Conservation (phyloP, 768 basidiomycete genomes). For the Goffeauzyma gilvescens region DNA sequence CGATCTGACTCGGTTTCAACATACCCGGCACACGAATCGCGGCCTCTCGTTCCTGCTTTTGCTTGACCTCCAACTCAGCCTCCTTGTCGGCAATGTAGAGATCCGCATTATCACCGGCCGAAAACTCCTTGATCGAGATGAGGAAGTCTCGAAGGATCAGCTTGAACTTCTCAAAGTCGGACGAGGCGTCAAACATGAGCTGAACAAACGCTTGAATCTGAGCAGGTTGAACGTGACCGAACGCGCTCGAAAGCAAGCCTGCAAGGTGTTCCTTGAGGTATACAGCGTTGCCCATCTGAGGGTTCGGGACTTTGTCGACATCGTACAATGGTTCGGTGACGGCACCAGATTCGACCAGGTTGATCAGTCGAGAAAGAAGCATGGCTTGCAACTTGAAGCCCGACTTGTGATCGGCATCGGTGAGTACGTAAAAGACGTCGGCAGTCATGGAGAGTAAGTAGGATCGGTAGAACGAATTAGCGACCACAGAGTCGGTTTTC, state of each 20-base stretch:
- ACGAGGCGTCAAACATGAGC: conserved; percentile 33
- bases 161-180: conserved; percentile 44
- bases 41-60: conserved; percentile 63
- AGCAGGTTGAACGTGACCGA: conserved; percentile 65
- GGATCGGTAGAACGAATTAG: conserved; percentile 87
- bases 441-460: conserved; percentile 84
- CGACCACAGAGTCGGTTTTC: conserved; percentile 50
- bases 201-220: conserved; percentile 34
- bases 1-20: conserved; percentile 84
- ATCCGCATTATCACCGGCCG: conserved; percentile 59
- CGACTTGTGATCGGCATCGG: conserved; percentile 96
- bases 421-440: conserved; percentile 91
- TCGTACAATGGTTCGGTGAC: conserved; percentile 74
- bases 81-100: conserved; percentile 89
- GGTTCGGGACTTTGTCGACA: conserved; percentile 47
- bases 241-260: conserved; percentile 66
- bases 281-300: conserved; percentile 49
- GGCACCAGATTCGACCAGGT: conserved; percentile 62
- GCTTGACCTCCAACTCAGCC: conserved; percentile 55
- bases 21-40: conserved; percentile 93
- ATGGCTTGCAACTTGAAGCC: conserved; percentile 85
- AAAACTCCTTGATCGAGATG: conserved; percentile 93
- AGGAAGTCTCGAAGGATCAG: conserved; percentile 88
- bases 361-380: conserved; percentile 82
- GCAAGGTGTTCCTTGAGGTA: conserved; percentile 74